Percentiles rank a stretch among this genome's conserved stretches.
Evolutionary conservation across 2,329 filamentous ascomycete genomes (phyloP).

Genomic region (Apiospora kogelbergensis): DNA sequence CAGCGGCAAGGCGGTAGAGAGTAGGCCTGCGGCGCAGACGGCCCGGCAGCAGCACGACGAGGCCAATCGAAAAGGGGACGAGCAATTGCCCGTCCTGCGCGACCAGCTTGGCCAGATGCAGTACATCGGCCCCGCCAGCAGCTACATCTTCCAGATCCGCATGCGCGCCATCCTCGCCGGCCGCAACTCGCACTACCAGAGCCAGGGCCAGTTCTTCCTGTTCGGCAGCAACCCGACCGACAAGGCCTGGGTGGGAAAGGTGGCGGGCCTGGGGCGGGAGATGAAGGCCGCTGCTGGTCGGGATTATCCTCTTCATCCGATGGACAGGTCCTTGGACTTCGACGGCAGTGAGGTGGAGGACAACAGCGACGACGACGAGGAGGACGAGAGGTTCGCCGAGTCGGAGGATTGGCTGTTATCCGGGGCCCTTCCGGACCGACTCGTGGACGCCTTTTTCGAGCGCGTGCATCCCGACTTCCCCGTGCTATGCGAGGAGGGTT

Average conservation of each 20-base stretch:
- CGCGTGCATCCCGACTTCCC: conserved; percentile 42
- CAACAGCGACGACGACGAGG: background rate
- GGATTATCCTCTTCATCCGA: background rate
- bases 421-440: conserved; percentile 28
- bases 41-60: no score
- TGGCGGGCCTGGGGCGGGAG: conserved; percentile 1
- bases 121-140: conserved; percentile 43
- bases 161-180: conserved; percentile 36
- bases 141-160: conserved; percentile 41
- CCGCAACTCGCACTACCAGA: conserved; percentile 23
- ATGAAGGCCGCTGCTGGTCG: conserved; percentile 10
- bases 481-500: conserved; percentile 41
- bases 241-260: conserved; percentile 16
- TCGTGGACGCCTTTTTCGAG: conserved; percentile 41
- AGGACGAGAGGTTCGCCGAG: background rate
- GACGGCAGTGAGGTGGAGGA: background rate
- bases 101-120: conserved; percentile 44
- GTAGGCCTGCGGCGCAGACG: no score
- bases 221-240: conserved; percentile 41
- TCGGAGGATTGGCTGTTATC: conserved; percentile 17
- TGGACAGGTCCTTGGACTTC: background rate
- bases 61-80: background rate
- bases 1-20: background rate
- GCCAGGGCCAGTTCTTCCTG: conserved; percentile 33
- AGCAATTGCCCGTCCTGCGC: conserved; percentile 26